These are phyloP conservation scores for Rhododendron ferrugineum DNA, from an alignment of 148 eudicot species.

Conservation along the genomic window DNA sequence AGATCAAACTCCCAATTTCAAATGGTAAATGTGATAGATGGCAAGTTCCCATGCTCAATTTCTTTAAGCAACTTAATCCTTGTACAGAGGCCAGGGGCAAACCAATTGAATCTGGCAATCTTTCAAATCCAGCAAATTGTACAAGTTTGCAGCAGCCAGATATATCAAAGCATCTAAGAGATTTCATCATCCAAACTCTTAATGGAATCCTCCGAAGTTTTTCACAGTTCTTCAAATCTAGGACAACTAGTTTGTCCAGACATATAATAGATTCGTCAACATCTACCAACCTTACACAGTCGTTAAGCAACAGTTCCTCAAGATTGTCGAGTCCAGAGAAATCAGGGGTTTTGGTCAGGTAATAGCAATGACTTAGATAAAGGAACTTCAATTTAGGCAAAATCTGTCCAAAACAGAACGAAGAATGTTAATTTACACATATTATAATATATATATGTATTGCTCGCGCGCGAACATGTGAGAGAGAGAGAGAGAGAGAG, in stretches of 20 bases:
- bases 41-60: no score
- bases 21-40: no score
- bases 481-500: no score
- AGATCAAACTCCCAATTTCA: no score
- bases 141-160: not conserved
- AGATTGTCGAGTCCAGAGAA: slow-evolving; percentile 10
- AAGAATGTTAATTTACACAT: not conserved
- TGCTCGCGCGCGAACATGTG: not conserved
- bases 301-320: slow-evolving; percentile 5
- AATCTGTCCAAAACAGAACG: not conserved
- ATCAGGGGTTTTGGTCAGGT: slow-evolving; percentile 2
- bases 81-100: no score
- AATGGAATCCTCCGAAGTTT: not conserved
- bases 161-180: not conserved
- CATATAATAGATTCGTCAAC: not conserved
- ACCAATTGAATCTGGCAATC: no score
- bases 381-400: slow-evolving; percentile 5
- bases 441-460: no score
- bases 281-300: slow-evolving; percentile 4
- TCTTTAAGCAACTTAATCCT: no score
- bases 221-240: not conserved
- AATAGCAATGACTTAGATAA: slow-evolving; percentile 5
- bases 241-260: slow-evolving; percentile 3
- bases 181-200: not conserved
- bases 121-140: no score